Evolutionary conservation across 2,329 filamentous ascomycete species (phyloP), one percentile per base, ranked within the genome.

Genomic region (Catunica adiposa): DNA sequence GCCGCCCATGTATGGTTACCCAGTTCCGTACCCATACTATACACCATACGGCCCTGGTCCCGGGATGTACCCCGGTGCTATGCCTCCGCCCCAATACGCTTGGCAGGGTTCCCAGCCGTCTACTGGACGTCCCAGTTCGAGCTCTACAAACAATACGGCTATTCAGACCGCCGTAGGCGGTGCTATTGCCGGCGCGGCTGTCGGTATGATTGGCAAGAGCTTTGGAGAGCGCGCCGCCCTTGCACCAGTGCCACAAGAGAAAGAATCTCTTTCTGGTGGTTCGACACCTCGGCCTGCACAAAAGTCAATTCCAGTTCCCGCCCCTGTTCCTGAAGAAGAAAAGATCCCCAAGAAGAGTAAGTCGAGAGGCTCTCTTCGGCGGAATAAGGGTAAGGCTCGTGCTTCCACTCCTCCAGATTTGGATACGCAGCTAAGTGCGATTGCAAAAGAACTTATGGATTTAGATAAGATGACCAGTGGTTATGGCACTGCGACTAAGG

Each of bases 241-340:
- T 7, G 38, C 52, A 15, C 38, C 52, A 11, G 38, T 46, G 20
- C 52, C 52, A 6, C 38, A 34, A 46, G 52, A 17, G 4, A 48
- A 48, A 20, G 44, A 48, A 25, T 48, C 44, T 26, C 20, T 47
- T 14, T 58, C 56, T 8, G 56, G 56, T 38, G 56, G 52, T 26
- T 58, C 56, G 7, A 58, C 56, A 8, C 56, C 56, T 11, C 40
- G 31, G 25, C 44, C 44, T 15, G 11, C 44, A 14, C 20, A 48
- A 26, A 48, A 48, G n/a, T 5, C 20, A 9, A 9, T 48, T 22
- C 40, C 40, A 3, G 11, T 44, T 22, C 20, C n/a, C 8, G 17
- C 40, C 11, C 40, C 40, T 17, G 17, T 22, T 8, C 40, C 40
- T n/a, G 11, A n/a, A 8, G 40, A n/a, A 17, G 20, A 4, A 22